Conservation (phyloP, 1,139 yeast species). For the Geotrichum klebahnii region DNA sequence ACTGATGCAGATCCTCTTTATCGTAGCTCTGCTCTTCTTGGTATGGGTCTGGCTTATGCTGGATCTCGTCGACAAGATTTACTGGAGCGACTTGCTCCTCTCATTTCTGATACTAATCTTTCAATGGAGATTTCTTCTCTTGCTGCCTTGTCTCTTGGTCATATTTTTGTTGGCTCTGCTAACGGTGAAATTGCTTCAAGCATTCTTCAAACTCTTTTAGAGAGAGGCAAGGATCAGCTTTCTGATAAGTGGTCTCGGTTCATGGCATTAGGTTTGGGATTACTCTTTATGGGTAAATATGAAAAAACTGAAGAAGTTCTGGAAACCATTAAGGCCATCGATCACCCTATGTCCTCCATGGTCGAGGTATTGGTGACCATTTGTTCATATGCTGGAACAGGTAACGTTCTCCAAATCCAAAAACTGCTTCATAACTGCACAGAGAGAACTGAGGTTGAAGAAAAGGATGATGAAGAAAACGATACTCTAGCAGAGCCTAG, state of each 20-base stretch:
- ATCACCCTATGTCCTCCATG: constrained; percentile 87
- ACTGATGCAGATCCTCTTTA: constrained; percentile 39
- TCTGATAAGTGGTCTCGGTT: constrained; percentile 84
- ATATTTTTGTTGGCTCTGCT: constrained; percentile 92
- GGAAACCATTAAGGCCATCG: constrained; percentile 92
- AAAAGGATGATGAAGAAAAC: constrained; percentile 46
- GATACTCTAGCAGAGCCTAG: constrained; percentile 33
- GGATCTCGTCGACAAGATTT: constrained; percentile 89
- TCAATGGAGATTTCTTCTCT: constrained; percentile 77
- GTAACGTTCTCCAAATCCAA: constrained; percentile 93
- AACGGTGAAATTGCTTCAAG: constrained; percentile 91
- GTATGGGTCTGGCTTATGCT: constrained; percentile 92
- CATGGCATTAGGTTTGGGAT: constrained; percentile 87
- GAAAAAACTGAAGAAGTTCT: constrained; percentile 93
- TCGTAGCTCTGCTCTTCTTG: constrained; percentile 79
- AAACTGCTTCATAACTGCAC: constrained; percentile 85
- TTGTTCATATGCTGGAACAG: constrained; percentile 96
- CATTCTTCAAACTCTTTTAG: constrained; percentile 83
- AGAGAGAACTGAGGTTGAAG: constrained; percentile 45
- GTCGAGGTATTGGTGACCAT: constrained; percentile 86
- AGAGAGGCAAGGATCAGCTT: constrained; percentile 72
- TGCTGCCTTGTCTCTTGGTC: constrained; percentile 90
- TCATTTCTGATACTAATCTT: constrained; percentile 72
- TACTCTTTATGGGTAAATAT: constrained; percentile 88
- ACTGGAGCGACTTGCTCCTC: constrained; percentile 70